Evolutionary conservation across 2,329 filamentous ascomycete species (phyloP).

Genomic region (Thelonectria blattea): DNA sequence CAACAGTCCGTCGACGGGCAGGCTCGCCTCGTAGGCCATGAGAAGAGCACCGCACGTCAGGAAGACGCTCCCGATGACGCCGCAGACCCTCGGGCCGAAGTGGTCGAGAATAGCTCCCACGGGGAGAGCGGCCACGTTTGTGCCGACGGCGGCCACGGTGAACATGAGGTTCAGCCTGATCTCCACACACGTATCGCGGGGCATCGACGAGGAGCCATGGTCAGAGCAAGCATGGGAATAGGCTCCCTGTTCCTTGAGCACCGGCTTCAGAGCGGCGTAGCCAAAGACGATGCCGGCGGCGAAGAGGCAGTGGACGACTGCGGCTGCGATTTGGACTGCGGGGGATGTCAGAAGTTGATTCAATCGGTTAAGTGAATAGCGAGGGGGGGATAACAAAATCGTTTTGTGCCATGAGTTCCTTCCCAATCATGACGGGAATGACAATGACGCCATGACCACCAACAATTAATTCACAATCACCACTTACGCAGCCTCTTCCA

Average conservation of each 20-base stretch:
- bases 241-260: constrained; percentile 75
- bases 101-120: constrained; percentile 85
- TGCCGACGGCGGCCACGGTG: constrained; percentile 84
- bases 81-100: constrained; percentile 79
- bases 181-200: constrained; percentile 50
- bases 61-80: constrained; percentile 71
- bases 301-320: constrained; percentile 64
- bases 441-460: background rate
- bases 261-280: constrained; percentile 83
- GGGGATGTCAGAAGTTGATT: constrained; percentile 7
- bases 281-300: constrained; percentile 83
- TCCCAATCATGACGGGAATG: background rate
- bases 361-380: no score
- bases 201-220: constrained; percentile 28
- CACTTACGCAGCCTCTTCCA: constrained; percentile 60
- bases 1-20: constrained; percentile 74
- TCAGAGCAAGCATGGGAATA: constrained; percentile 67
- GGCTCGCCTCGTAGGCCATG: constrained; percentile 68
- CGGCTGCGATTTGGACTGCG: constrained; percentile 39
- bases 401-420: background rate
- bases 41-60: constrained; percentile 73
- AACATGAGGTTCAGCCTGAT: constrained; percentile 88
- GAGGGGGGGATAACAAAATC: no score
- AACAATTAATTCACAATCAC: background rate
- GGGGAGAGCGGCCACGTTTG: constrained; percentile 85